Percentiles rank a stretch among this genome's conserved stretches.
Conservation (phyloP, 768 basidiomycete species). For the Rhodotorula taiwanensis region DNA sequence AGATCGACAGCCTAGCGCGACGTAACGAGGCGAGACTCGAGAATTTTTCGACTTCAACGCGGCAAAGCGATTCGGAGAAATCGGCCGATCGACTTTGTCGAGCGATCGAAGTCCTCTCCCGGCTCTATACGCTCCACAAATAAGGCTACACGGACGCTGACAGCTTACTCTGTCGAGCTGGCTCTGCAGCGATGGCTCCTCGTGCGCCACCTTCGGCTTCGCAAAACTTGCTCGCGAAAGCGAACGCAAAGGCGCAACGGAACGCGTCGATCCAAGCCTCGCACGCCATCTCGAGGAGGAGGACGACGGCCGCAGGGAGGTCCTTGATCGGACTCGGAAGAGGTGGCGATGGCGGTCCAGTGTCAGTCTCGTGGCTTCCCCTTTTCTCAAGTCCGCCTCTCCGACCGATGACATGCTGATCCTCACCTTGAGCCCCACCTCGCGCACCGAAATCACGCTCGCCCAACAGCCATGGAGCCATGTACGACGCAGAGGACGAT, state of each 20-base stretch:
- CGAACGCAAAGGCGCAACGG: conserved; percentile 26
- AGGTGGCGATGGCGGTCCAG: conserved; percentile 29
- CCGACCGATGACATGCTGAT: background rate
- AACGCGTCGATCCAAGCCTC: conserved; percentile 20
- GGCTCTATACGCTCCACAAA: too few relatives aligned
- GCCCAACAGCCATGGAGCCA: conserved; percentile 9
- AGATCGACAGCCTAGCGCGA: too few relatives aligned
- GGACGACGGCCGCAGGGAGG: conserved; percentile 14
- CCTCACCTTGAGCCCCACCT: background rate
- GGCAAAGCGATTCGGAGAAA: background rate
- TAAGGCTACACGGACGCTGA: too few relatives aligned
- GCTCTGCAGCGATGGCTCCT: conserved; percentile 10
- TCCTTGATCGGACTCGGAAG: conserved; percentile 28
- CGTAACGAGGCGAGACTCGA: too few relatives aligned
- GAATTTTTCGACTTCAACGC: too few relatives aligned
- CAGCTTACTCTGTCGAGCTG: too few relatives aligned
- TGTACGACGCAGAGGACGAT: conserved; percentile 49
- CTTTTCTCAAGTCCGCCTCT: background rate
- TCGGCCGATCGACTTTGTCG: background rate
- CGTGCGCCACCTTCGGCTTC: conserved; percentile 28
- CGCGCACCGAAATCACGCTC: background rate
- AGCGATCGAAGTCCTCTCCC: background rate
- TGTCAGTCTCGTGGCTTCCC: conserved; percentile 2
- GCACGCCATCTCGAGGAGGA: conserved; percentile 20
- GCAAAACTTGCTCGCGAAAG: conserved; percentile 19